Evolutionary conservation across 805 yeast species (phyloP).

Genomic region (Saturnispora sekii): DNA sequence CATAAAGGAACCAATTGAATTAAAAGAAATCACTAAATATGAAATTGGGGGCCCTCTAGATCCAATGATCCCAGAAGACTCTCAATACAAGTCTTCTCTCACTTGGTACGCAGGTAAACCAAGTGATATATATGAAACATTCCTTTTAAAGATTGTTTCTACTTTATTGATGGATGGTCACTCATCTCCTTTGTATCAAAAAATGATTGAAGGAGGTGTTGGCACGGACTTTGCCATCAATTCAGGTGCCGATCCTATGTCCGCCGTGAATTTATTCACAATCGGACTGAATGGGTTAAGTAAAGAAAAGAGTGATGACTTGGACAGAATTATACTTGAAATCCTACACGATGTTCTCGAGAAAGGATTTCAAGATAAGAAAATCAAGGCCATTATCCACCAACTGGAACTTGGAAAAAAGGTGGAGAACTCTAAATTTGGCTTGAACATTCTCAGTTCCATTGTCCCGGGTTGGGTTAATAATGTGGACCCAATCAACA

Average conservation of each 20-base stretch:
- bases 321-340: slow-evolving; percentile 38
- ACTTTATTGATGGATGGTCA: slow-evolving; percentile 81
- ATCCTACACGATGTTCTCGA: slow-evolving; percentile 37
- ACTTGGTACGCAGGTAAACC: slow-evolving; percentile 87
- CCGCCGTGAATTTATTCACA: slow-evolving; percentile 68
- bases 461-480: slow-evolving; percentile 83
- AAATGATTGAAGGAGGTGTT: slow-evolving; percentile 72
- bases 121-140: slow-evolving; percentile 54
- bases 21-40: slow-evolving; percentile 28
- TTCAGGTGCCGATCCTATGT: slow-evolving; percentile 76
- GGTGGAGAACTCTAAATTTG: slow-evolving; percentile 85
- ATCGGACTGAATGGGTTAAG: slow-evolving; percentile 76
- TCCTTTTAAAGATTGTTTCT: slow-evolving; percentile 61
- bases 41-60: slow-evolving; percentile 68
- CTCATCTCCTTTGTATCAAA: slow-evolving; percentile 79
- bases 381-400: slow-evolving; percentile 80
- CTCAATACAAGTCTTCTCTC: slow-evolving; percentile 70
- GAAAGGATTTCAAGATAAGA: slow-evolving; percentile 41
- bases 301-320: slow-evolving; percentile 32
- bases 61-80: slow-evolving; percentile 54
- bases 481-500: slow-evolving; percentile 62
- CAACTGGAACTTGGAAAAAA: slow-evolving; percentile 78
- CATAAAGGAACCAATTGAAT: slow-evolving; percentile 39
- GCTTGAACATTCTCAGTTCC: slow-evolving; percentile 63
- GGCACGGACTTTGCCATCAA: slow-evolving; percentile 85